phyloP scores from a whole-genome alignment of 2,329 filamentous ascomycete species.

The Fonsecaea pugnacius region DNA sequence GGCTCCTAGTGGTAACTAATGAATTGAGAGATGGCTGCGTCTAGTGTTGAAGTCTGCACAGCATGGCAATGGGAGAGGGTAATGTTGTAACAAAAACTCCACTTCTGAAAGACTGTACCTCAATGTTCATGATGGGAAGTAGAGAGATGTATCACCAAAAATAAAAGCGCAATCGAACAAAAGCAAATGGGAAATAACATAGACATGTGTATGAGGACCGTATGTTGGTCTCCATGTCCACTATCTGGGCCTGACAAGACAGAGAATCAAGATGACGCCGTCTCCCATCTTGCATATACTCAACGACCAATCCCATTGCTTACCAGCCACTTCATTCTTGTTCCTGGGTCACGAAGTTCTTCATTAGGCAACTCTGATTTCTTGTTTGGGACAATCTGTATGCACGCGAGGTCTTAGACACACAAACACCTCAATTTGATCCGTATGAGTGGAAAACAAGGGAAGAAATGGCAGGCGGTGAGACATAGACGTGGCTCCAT shows the following conservation, averaged over 20 bases:
- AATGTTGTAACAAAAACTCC: conserved; percentile 24
- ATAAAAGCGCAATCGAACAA: neutral
- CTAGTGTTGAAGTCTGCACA: neutral
- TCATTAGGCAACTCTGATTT: conserved; percentile 25
- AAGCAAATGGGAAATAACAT: neutral
- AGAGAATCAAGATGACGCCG: conserved; percentile 31
- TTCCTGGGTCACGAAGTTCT: conserved; percentile 28
- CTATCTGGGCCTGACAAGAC: conserved; percentile 11
- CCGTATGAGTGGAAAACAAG: conserved; percentile 30
- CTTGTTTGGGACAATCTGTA: conserved; percentile 19
- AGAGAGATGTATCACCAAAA: conserved; percentile 4
- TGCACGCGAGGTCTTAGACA: conserved; percentile 30
- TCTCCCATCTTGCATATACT: conserved; percentile 32
- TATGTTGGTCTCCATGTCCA: neutral
- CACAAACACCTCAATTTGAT: conserved; percentile 18
- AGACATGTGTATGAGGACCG: neutral
- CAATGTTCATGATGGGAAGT: conserved; percentile 2
- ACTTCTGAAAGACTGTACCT: conserved; percentile 25
- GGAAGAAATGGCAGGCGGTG: conserved; percentile 30
- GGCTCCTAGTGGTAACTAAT: conserved; percentile 1
- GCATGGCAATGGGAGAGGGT: conserved; percentile 25
- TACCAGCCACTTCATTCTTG: conserved; percentile 33
- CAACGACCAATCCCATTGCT: conserved; percentile 29
- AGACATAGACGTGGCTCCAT: conserved; percentile 34
- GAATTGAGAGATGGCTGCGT: neutral